Conservation (phyloP, 306 rosid species). For the Potentilla sterilis region DNA sequence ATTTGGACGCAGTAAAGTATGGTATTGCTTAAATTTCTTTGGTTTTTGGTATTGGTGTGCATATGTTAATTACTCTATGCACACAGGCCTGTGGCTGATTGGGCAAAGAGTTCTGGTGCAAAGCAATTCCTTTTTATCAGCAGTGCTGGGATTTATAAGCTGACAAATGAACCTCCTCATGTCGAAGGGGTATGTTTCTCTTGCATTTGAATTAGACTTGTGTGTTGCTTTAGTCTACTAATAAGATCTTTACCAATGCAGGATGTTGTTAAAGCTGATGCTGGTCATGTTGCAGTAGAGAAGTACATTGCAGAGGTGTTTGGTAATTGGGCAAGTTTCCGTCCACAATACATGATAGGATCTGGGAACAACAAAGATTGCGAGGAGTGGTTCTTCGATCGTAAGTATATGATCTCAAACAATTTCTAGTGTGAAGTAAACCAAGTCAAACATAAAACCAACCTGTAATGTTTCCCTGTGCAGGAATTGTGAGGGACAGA, state of each 20-base stretch:
- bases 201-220: background rate
- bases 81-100: constrained; percentile 80
- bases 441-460: background rate
- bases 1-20: constrained; percentile 73
- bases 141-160: constrained; percentile 93
- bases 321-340: constrained; percentile 66
- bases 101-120: constrained; percentile 89
- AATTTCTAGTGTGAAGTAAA: background rate
- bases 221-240: constrained; percentile 3
- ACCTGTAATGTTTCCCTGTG: background rate
- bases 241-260: constrained; percentile 28
- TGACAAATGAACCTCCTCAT: constrained; percentile 88
- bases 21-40: constrained; percentile 14
- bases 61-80: background rate
- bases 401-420: constrained; percentile 40
- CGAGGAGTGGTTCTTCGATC: constrained; percentile 94
- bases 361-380: constrained; percentile 98
- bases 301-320: constrained; percentile 67
- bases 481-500: constrained; percentile 87
- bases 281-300: constrained; percentile 92
- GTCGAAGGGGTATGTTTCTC: constrained; percentile 78
- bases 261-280: constrained; percentile 85
- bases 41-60: background rate
- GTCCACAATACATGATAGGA: constrained; percentile 90
- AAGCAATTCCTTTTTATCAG: constrained; percentile 89